These are phyloP conservation scores for Calonectria crousiana DNA, from an alignment of 2,329 filamentous ascomycete species.

Conservation along the genomic window DNA sequence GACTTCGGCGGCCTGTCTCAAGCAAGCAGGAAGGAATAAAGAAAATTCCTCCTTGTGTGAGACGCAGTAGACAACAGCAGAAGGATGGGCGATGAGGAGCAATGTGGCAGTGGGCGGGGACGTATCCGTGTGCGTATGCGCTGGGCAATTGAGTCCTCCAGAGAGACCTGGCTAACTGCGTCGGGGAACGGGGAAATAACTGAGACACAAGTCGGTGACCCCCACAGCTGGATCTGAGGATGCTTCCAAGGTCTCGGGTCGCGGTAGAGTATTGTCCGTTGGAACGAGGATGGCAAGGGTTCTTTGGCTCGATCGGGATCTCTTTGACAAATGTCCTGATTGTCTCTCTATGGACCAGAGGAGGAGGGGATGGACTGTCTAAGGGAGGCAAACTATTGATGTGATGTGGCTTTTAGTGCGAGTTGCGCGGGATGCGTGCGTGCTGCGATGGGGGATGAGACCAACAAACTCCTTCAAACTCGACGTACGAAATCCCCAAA, in stretches of 20 bases:
- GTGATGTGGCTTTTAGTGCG: constrained; percentile 13
- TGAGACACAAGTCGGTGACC: constrained; percentile 16
- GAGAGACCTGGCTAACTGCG: constrained; percentile 2
- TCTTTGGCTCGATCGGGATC: background rate
- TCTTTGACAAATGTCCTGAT: constrained; percentile 4
- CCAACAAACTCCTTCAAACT: background rate
- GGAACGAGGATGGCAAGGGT: background rate
- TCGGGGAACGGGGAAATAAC: constrained; percentile 12
- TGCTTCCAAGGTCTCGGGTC: constrained; percentile 17
- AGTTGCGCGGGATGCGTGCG: constrained; percentile 12
- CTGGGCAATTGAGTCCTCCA: background rate
- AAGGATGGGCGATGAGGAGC: background rate
- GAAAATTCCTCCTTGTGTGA: background rate
- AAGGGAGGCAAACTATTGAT: constrained; percentile 8
- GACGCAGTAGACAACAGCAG: background rate
- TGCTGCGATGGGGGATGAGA: constrained; percentile 11
- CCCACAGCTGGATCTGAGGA: constrained; percentile 9
- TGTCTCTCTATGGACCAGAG: constrained; percentile 10
- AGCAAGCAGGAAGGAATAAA: background rate
- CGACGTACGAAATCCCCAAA: background rate
- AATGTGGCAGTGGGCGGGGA: background rate
- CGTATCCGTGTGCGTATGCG: background rate
- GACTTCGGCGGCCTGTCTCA: constrained; percentile 30
- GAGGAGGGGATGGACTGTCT: constrained; percentile 10
- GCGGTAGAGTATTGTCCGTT: background rate